Conservation (phyloP, 306 rosid species). For the Boehmeria nivea region DNA sequence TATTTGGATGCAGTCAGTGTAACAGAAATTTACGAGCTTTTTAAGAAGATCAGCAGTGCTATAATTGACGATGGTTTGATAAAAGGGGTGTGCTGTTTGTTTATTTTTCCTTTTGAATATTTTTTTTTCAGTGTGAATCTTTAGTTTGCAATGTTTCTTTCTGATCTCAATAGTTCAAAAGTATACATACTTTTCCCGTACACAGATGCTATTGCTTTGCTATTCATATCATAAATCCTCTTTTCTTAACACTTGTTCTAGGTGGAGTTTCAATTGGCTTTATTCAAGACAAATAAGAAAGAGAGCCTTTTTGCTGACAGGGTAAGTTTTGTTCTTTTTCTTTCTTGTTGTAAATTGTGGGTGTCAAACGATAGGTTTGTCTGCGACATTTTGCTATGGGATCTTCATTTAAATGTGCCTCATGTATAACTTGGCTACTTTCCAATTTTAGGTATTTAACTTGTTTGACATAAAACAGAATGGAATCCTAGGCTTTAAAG, state of each 20-base stretch:
- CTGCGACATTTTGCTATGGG: neutral
- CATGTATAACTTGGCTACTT: constrained; percentile 17
- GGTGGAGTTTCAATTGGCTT: constrained; percentile 97
- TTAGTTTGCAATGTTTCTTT: neutral
- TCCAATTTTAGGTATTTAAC: constrained; percentile 64
- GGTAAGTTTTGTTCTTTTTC: constrained; percentile 32
- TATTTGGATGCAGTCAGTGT: constrained; percentile 73
- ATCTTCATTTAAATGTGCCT: constrained; percentile 13
- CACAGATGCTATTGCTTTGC: too few species aligned
- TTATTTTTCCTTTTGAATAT: neutral
- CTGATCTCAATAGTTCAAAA: too few species aligned
- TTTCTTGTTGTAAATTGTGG: too few species aligned
- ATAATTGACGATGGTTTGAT: constrained; percentile 94
- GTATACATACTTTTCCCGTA: too few species aligned
- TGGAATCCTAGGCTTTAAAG: constrained; percentile 95
- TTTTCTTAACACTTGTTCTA: constrained; percentile 27
- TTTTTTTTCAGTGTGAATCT: neutral
- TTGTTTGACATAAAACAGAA: constrained; percentile 95
- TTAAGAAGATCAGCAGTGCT: constrained; percentile 95
- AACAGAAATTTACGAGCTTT: constrained; percentile 94
- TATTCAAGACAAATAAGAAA: constrained; percentile 95
- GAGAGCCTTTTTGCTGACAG: constrained; percentile 96
- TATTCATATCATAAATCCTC: neutral
- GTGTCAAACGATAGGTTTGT: constrained; percentile 6
- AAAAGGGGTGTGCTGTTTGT: constrained; percentile 59